Evolutionary conservation across 225 moss, liverwort and hornwort genomes (phyloP), one percentile per base, ranked within the genome.

Genomic region (Antitrichia curtipendula): DNA sequence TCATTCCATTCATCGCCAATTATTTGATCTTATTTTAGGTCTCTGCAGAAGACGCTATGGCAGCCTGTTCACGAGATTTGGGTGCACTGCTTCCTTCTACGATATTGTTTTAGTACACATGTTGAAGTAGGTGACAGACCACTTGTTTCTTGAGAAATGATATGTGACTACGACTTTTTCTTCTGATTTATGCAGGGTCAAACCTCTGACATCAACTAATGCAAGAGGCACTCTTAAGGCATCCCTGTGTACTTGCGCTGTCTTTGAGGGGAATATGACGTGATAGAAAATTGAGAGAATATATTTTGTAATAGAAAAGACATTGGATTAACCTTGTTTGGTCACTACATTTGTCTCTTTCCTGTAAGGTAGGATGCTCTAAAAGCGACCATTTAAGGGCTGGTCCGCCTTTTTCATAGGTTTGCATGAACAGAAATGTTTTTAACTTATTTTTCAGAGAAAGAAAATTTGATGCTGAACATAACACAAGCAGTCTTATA

Each of bases 151-250:
- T 79, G 83, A 80, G 91, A 83, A 91, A 90, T 91, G 88, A 91
- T 90, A 86, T 73, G 90, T 91, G 91, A 86, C 86, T 91, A 82
- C 87, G 87, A 88, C 78, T 84, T 62, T 78, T 82, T 87, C 71
- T 79, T 74, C 88, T 90, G 90, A 88, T 92, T 87, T 90, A 90
- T 92, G 92, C 88, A 90, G 92, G 92, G 82, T 84, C 88, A 86
- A 87, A 81, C 84, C 84, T 88, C 72, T 92, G 90, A 88, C 78
- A 84, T 84, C 92, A 90, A 76, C 84, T 92, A 86, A 90, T 88
- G 80, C 92, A 88, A 92, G 92, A 81, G 86, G 86, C 87, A 58
- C 64, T 68, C 45, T 83, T 86, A 68, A 87, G 90, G 84, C 90
- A 84, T 84, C 78, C 59, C 70, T 78, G 66, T 83, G 22, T 34